Conservation (phyloP, 1,284 basidiomycete species). For the Crucibulum parvulum region DNA sequence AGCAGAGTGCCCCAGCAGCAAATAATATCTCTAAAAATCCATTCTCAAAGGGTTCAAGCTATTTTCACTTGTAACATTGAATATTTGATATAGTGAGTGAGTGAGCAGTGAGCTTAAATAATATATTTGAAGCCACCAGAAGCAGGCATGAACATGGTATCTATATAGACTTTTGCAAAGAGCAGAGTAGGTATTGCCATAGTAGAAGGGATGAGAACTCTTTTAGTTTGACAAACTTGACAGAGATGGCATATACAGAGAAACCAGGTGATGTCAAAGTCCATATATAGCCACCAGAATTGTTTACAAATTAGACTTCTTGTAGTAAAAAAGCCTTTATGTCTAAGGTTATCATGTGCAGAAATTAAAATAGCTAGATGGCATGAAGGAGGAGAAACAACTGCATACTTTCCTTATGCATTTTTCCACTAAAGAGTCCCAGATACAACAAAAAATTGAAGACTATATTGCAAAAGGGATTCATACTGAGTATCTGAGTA, state of each 20-base stretch:
- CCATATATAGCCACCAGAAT: slow-evolving; percentile 32
- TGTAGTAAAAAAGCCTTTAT: slow-evolving; percentile 25
- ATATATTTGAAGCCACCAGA: slow-evolving; percentile 29
- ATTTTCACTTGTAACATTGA: slow-evolving; percentile 23
- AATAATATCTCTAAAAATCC: slow-evolving; percentile 33
- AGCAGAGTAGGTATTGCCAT: slow-evolving; percentile 33
- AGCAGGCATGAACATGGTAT: slow-evolving; percentile 34
- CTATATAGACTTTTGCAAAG: slow-evolving; percentile 36
- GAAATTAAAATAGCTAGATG: slow-evolving; percentile 15
- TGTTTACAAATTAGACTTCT: slow-evolving; percentile 3
- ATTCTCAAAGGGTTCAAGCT: slow-evolving; percentile 24
- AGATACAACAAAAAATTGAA: slow-evolving; percentile 15
- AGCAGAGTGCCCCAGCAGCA: slow-evolving; percentile 33
- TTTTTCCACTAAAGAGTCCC: slow-evolving; percentile 22
- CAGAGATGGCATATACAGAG: slow-evolving; percentile 35
- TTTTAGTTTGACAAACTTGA: slow-evolving; percentile 23
- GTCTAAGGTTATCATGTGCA: slow-evolving; percentile 31
- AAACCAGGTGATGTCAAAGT: slow-evolving; percentile 20
- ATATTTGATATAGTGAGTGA: slow-evolving; percentile 31
- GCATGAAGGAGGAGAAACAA: slow-evolving; percentile 10
- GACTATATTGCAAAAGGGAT: slow-evolving; percentile 13
- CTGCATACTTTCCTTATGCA: slow-evolving; percentile 17
- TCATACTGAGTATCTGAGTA: slow-evolving; percentile 10
- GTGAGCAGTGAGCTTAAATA: slow-evolving; percentile 25
- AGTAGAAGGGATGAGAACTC: slow-evolving; percentile 36